A percentile compares a stretch with the other conserved stretches of the same genome.
Evolutionary conservation across 1,284 basidiomycete species (phyloP).

Genomic region (Naganishia cerealis): DNA sequence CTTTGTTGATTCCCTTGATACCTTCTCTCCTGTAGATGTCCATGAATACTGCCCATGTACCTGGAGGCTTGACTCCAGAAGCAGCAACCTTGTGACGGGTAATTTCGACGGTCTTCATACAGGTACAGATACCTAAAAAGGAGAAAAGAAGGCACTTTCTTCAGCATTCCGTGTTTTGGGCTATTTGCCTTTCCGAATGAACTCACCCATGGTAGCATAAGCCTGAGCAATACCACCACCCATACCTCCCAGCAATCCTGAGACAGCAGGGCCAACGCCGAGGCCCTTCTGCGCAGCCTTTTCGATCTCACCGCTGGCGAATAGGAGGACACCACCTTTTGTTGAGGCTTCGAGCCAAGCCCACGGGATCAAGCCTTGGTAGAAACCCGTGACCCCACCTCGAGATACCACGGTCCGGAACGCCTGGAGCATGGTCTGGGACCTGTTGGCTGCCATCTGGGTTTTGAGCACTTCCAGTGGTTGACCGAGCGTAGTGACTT

Average conservation of each 20-base stretch:
- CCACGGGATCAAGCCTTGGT: constrained; percentile 99
- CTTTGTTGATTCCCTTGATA: constrained; percentile 96
- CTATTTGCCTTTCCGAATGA: background rate
- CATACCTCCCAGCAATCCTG: constrained; percentile 94
- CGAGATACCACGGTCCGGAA: constrained; percentile 83
- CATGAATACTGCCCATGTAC: constrained; percentile 89
- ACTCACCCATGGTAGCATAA: constrained; percentile 97
- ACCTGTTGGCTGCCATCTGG: constrained; percentile 93
- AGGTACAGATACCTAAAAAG: constrained; percentile 83
- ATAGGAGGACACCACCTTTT: constrained; percentile 93
- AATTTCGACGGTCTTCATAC: constrained; percentile 98
- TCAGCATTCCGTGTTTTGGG: background rate
- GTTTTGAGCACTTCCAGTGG: constrained; percentile 98
- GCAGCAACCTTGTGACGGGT: constrained; percentile 94
- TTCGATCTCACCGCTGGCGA: constrained; percentile 94
- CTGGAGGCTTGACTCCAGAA: constrained; percentile 83
- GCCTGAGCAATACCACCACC: constrained; percentile 96
- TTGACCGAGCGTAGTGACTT: constrained; percentile 96
- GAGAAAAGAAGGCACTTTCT: background rate
- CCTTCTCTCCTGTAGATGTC: constrained; percentile 94
- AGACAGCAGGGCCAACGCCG: constrained; percentile 75
- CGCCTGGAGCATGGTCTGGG: constrained; percentile 85
- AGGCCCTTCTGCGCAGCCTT: constrained; percentile 62
- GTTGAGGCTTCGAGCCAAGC: constrained; percentile 99
- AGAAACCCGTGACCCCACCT: constrained; percentile 87